These are phyloP conservation scores for Cenchrus fungigraminus DNA, from an alignment of 176 grass and related monocot genomes.

Conservation along the genomic window DNA sequence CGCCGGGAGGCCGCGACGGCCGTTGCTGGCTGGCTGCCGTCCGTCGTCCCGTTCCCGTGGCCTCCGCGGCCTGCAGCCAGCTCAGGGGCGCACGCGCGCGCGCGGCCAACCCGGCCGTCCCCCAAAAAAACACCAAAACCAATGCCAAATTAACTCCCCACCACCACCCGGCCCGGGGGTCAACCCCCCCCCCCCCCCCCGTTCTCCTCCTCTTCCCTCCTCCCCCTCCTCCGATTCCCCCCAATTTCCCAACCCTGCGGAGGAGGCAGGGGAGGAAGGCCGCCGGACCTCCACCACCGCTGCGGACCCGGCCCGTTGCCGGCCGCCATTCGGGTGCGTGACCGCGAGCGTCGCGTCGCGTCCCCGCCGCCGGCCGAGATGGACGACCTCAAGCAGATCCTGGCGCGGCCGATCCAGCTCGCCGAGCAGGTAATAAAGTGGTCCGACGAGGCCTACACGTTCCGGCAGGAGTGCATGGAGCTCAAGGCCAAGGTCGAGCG, in stretches of 20 bases:
- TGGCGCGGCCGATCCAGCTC: slow-evolving; percentile 85
- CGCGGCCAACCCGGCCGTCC: not conserved
- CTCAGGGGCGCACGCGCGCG: not conserved
- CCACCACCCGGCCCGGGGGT: no score
- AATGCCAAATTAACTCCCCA: slow-evolving; percentile 40
- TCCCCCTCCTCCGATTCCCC: slow-evolving; percentile 12
- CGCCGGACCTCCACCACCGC: not conserved
- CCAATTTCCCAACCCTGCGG: slow-evolving; percentile 31
- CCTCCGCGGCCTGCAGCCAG: slow-evolving; percentile 34
- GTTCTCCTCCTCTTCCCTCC: slow-evolving; percentile 22
- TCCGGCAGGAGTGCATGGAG: slow-evolving; percentile 76
- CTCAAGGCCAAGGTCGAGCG: slow-evolving; percentile 75
- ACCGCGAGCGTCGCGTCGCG: not conserved
- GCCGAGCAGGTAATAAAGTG: slow-evolving; percentile 77
- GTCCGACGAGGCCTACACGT: slow-evolving; percentile 65
- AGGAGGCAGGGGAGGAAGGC: slow-evolving; percentile 47
- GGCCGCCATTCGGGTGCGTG: slow-evolving; percentile 27
- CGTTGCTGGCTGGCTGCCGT: slow-evolving; percentile 7
- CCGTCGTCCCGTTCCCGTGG: not conserved
- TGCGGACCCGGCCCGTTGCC: not conserved
- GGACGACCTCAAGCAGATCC: slow-evolving; percentile 85
- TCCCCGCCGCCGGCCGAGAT: slow-evolving; percentile 29
- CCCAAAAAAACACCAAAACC: slow-evolving; percentile 23
- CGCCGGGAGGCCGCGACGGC: not conserved
- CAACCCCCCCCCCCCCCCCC: no score